Base-by-base conservation (phyloP, 148 eudicot species). In the Heliosperma pusillum region DNA sequence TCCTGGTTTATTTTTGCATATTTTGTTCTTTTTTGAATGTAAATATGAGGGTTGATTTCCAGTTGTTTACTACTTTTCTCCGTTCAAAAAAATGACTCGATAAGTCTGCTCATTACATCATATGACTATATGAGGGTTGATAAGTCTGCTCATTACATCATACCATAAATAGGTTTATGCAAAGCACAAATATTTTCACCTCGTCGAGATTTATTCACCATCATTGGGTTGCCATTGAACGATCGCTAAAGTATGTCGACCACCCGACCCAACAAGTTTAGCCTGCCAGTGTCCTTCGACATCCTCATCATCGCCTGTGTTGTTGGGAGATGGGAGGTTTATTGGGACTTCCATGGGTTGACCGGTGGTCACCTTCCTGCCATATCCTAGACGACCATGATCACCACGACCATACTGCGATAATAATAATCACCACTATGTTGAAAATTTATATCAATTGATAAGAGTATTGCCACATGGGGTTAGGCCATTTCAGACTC, bases 311-410 rank as follows among this genome's bases (percentile, higher is more conserved):
- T 73, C 85, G 15, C 71, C 62, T n/a, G 72, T 66, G 73, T 67
- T 76, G 61, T 77, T 77, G 11, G 88, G 97, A 29, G 95, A 84
- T 36, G 89, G 90, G n/a, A 90, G 83, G 76, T 83, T 82, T 80
- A 92, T 86, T 13, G 97, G 97, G 50, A 96, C 99, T 83, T 92
- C 94, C 42, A 87, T 87, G 0, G 99, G 97, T 78, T 87, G 91
- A 73, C 97, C 97, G 0, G 97, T 96, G 21, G 97, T 96, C 58
- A 83, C 79, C 64, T 93, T 96, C 67, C 86, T 85, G 33, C 97
- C 97, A 60, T 88, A 92, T 30, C 97, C 99, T n/a, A 96, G 82
- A 17, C 99, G 97, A 11, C 99, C 99, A 84, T 96, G 99, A 78
- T 96, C 99, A 19, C 99, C 99, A 71, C 99, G 83, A 20, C 99